Evolutionary conservation across 352 stramenopile species (phyloP), one percentile per base, ranked within the genome.

Genomic region (Globisporangium canariense): DNA sequence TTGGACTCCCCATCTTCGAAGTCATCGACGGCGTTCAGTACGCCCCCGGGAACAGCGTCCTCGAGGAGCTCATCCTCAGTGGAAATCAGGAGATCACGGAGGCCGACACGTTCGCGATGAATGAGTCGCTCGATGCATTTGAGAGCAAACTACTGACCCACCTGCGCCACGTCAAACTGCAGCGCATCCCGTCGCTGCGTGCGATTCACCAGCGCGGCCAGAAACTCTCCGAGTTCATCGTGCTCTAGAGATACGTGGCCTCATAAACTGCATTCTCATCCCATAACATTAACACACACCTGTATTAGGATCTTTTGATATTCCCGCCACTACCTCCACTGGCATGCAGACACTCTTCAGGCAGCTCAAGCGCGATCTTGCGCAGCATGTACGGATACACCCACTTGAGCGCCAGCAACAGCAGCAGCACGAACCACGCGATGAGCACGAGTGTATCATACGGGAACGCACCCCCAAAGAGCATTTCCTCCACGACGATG

Each of bases 401-500:
- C 58, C 78, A 74, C 9, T 68, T 75, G 5, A 63, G 54, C 58
- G 70, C 77, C 16, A 76, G 36, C 50, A 60, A 32, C 3, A 90
- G 54, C 32, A 88, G 50, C 5, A 86, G 3, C 13, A 85, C 8
- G 7, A 90, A 55, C 81, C 83, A 90, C 40, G 53, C 76, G 13
- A 89, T 76, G 2, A 92, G 68, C 41, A 78, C 63, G 10, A 92
- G 57, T 30, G 83, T 86, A 38, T 81, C 53, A 58, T 62, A 73
- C 2, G 83, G 83, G 34, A 89, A 84, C 30, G 73, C 77, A n/a
- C 56, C 71, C 11, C 69, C 66, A 13, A 89, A 45, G 30, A 90
- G 66, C 62, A 92, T 71, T 60, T 92, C 76, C 52, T 92, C 83
- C 20, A 92, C 79, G 13, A 89, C 75, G 62, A 92, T 86, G 63